Conservation (phyloP, 768 basidiomycete species). For the Leucosporidium creatinivorum region DNA sequence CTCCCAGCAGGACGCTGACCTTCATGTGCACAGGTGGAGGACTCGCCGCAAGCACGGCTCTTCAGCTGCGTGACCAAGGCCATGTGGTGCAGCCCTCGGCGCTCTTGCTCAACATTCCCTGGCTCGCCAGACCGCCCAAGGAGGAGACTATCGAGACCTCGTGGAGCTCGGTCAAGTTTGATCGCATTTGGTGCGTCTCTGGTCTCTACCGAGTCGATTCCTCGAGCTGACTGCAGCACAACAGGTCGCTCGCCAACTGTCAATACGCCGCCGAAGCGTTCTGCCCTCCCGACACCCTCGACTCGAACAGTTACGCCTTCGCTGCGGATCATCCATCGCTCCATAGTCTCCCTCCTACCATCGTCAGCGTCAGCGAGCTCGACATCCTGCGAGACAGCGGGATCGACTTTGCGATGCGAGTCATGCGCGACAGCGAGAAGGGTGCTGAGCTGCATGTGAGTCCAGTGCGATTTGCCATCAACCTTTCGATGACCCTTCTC, state of each 20-base stretch:
- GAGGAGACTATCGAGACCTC: not conserved
- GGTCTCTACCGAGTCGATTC: not conserved
- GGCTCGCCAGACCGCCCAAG: not conserved
- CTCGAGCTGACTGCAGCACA: not conserved
- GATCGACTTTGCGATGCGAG: not conserved
- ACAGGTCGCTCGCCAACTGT: not conserved
- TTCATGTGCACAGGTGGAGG: not conserved
- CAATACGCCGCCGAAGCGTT: not conserved
- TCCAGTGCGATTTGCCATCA: not conserved
- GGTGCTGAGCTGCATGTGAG: not conserved
- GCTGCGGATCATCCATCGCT: not conserved
- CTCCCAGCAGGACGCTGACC: too few species aligned
- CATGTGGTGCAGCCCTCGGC: not conserved
- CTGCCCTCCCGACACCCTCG: not conserved
- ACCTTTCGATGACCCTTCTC: not conserved
- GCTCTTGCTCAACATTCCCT: not conserved
- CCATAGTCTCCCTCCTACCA: not conserved
- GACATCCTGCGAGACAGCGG: not conserved
- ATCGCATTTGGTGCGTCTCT: not conserved
- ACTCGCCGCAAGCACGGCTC: not conserved
- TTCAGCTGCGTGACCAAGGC: not conserved
- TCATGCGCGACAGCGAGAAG: not conserved
- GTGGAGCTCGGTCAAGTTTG: not conserved
- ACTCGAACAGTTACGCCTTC: not conserved
- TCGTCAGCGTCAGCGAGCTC: conserved; percentile 1